A percentile compares a stretch with the other conserved stretches of the same genome.
phyloP scores from a whole-genome alignment of 2,329 filamentous ascomycete genomes.

The Fonsecaea erecta region DNA sequence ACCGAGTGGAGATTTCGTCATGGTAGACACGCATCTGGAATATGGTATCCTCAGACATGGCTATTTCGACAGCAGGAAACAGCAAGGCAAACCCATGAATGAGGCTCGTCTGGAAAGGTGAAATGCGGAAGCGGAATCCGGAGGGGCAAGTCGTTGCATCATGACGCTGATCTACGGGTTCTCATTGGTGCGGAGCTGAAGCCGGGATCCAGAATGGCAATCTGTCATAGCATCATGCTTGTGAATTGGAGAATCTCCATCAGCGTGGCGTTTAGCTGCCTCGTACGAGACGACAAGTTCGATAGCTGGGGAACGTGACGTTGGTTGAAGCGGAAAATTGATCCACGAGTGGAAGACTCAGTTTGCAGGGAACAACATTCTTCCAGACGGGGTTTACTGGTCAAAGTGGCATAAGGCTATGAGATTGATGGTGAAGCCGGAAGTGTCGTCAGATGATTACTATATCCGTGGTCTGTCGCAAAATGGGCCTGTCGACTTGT shows the following conservation, averaged over 20 bases:
- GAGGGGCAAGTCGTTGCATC: not conserved
- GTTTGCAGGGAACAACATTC: not conserved
- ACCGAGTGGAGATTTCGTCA: conserved; percentile 5
- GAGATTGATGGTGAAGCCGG: too few relatives aligned
- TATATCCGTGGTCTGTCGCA: too few relatives aligned
- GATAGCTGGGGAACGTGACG: not conserved
- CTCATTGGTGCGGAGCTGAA: not conserved
- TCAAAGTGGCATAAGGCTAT: too few relatives aligned
- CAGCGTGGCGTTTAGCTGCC: not conserved
- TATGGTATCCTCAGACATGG: not conserved
- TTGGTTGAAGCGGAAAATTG: not conserved
- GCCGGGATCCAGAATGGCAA: not conserved
- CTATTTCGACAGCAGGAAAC: not conserved
- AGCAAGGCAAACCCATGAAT: not conserved
- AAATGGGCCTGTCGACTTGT: too few relatives aligned
- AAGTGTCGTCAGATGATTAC: too few relatives aligned
- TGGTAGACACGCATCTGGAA: not conserved
- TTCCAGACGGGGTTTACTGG: too few relatives aligned
- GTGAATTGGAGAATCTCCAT: not conserved
- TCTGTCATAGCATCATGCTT: not conserved
- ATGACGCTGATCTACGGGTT: not conserved
- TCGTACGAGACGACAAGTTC: not conserved
- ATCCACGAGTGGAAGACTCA: not conserved
- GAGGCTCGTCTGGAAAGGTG: not conserved
- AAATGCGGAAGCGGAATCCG: not conserved